phyloP scores from a whole-genome alignment of 495 filamentous ascomycete species.

The Neurospora sp. region DNA sequence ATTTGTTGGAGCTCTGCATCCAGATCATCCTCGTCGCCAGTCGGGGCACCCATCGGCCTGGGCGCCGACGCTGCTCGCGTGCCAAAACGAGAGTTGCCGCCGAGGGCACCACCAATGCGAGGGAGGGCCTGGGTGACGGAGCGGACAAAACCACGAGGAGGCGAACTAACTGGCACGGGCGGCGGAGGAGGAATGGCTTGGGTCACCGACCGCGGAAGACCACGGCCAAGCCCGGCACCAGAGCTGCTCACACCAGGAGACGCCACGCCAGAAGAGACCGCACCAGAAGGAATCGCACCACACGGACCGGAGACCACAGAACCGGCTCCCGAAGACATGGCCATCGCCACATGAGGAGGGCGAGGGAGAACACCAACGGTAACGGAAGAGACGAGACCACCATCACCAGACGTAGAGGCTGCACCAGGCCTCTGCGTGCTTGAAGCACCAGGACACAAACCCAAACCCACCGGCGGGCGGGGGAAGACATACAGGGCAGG shows the following conservation, averaged over 20 bases:
- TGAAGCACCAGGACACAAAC: not conserved
- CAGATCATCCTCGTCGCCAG: not conserved
- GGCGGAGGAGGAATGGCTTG: not conserved
- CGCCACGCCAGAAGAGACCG: not conserved
- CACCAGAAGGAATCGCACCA: not conserved
- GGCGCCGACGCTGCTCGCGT: not conserved
- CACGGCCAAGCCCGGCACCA: not conserved
- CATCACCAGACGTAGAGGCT: not conserved
- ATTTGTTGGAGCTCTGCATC: not conserved
- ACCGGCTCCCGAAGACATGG: not conserved
- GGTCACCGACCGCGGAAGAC: not conserved
- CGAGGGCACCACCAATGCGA: not conserved
- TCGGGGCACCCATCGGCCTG: not conserved
- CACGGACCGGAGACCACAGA: not conserved
- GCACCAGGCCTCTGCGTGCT: not conserved
- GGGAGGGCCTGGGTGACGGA: not conserved
- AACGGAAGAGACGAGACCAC: not conserved
- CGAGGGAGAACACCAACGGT: not conserved
- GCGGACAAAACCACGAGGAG: not conserved
- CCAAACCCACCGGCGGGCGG: not conserved
- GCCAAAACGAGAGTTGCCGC: not conserved
- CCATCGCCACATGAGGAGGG: not conserved
- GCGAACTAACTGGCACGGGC: not conserved
- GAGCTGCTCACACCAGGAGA: not conserved
- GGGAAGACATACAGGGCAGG: not conserved